Base-by-base conservation (phyloP, 306 rosid species). In the Cucumis hystrix region DNA sequence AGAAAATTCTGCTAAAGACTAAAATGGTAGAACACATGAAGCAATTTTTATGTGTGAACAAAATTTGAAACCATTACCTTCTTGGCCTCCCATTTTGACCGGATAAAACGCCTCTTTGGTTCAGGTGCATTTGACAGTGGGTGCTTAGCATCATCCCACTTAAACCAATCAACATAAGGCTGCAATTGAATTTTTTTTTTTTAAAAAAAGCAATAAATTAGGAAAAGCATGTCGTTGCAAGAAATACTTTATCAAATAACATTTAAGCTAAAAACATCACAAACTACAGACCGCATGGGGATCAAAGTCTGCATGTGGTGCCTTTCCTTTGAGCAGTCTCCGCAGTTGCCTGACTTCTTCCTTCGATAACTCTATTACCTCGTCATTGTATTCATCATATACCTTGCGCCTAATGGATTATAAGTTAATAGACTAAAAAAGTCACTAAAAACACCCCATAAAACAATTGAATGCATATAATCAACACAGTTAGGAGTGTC, bases 101-200 rank as follows among this genome's bases (percentile, higher is more conserved):
- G 98, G 87, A 92, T 89, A 75, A 95, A 92, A 82, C 98, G 89
- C 80, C 97, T 87, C 89, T 95, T 95, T 57, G 99, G 99, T 81
- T 95, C 99, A 25, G 99, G 97, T 60, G 95, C 97, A 79, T 86
- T 92, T 83, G 97, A 90, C 78, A 95, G 81, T 41, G 99, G 99
- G 84, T 90, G 96, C 23, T 81, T 89, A 39, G 97, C 86, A 85
- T 79, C 97, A 20, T 92, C 96, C 92, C 92, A 92, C 84, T 92
- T 88, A 84, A 92, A 95, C 97, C 97, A 95, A 85, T 95, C 99
- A 78, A 88, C 97, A 82, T 83, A 88, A 59, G 85, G 78, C 99
- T 95, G 85, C 62, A 85, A 39, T 76, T 52, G 54, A 57, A 70
- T 73, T 23, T 23, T 23, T 23, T 23, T 23, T 23, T n/a, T n/a